These are phyloP conservation scores for Wickerhamomyces ciferrii DNA, from an alignment of 805 yeast genomes.

Conservation along the genomic window DNA sequence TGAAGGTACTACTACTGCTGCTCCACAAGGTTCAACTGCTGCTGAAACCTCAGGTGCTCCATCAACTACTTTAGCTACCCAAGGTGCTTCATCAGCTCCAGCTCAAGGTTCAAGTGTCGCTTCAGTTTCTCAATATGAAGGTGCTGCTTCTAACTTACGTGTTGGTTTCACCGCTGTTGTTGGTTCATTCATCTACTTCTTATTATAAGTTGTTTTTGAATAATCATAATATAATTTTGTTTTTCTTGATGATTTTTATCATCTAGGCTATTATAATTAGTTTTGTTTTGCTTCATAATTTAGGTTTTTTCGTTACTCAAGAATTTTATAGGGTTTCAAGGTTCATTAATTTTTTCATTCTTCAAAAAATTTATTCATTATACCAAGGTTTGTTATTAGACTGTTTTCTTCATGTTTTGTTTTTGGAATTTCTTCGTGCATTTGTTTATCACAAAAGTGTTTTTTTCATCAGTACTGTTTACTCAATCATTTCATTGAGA, in stretches of 20 bases:
- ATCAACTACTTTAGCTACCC: neutral
- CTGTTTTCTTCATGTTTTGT: neutral
- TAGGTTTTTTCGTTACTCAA: neutral
- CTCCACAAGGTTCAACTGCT: neutral
- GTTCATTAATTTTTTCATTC: too few species aligned
- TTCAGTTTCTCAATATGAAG: neutral
- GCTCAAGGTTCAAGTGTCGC: too few species aligned
- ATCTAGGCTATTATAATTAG: neutral
- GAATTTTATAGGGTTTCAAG: too few species aligned
- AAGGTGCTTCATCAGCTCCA: neutral
- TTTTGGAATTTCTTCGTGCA: too few species aligned
- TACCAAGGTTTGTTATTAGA: neutral
- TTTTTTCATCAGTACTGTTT: neutral
- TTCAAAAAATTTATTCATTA: too few species aligned
- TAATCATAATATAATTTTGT: neutral
- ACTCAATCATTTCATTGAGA: neutral
- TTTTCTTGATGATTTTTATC: neutral
- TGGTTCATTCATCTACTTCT: neutral
- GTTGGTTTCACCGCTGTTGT: neutral
- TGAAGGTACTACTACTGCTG: slow-evolving; percentile 3
- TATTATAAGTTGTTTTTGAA: neutral
- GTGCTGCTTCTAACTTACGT: neutral
- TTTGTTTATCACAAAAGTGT: too few species aligned
- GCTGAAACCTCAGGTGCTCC: neutral
- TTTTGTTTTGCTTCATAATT: neutral